These are phyloP conservation scores for Dothideomycetes sp. DNA, from an alignment of 2,329 filamentous ascomycete species.

Conservation along the genomic window DNA sequence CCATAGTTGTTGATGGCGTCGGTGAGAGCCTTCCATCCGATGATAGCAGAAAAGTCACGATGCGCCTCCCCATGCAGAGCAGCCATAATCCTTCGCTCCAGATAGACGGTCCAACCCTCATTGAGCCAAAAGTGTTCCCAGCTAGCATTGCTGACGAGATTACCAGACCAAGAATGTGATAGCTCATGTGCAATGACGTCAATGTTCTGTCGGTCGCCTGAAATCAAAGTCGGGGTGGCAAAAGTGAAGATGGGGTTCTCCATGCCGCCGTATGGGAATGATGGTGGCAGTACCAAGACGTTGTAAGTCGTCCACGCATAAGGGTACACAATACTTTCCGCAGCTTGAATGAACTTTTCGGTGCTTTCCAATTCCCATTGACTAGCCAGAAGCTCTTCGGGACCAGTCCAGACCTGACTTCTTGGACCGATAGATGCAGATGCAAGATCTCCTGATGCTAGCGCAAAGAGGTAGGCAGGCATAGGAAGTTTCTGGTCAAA, in stretches of 20 bases:
- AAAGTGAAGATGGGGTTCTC: constrained; percentile 84
- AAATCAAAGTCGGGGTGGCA: constrained; percentile 88
- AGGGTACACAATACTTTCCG: constrained; percentile 70
- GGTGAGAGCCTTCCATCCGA: constrained; percentile 83
- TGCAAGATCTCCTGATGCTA: constrained; percentile 74
- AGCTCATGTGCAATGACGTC: constrained; percentile 91
- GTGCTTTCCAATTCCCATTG: constrained; percentile 94
- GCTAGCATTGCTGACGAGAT: constrained; percentile 65
- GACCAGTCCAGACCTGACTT: constrained; percentile 75
- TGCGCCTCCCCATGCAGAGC: constrained; percentile 71
- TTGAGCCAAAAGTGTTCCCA: constrained; percentile 71
- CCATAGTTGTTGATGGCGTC: constrained; percentile 73
- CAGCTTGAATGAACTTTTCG: constrained; percentile 80
- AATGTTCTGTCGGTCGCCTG: constrained; percentile 70
- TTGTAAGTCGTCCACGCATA: constrained; percentile 97
- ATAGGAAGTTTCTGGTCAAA: constrained; percentile 91
- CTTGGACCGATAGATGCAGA: constrained; percentile 78
- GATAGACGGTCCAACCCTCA: constrained; percentile 86
- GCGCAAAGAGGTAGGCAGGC: constrained; percentile 86
- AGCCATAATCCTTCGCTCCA: constrained; percentile 75
- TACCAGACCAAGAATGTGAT: constrained; percentile 74
- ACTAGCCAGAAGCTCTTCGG: constrained; percentile 71
- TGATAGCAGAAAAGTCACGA: constrained; percentile 89
- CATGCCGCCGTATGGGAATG: constrained; percentile 75
- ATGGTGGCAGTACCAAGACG: constrained; percentile 77